Evolutionary conservation across 257 asterid genomes (phyloP).

Genomic region (Solanum piurae): DNA sequence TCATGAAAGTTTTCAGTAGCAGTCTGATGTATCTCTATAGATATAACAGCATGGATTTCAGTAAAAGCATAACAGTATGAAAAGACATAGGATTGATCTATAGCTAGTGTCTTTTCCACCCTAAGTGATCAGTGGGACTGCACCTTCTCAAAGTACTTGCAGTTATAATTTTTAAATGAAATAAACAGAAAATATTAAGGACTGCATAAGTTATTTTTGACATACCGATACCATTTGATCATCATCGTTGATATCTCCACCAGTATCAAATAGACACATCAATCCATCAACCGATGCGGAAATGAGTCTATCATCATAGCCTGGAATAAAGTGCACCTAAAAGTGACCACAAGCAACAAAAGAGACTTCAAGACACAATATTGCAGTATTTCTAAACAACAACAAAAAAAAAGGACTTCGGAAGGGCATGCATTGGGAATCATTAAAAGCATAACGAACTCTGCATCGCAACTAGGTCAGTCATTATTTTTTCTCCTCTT

Average conservation of each 20-base stretch:
- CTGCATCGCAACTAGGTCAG: neutral
- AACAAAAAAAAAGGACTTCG: neutral
- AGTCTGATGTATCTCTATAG: neutral
- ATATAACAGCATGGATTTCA: neutral
- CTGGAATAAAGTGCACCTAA: constrained; percentile 88
- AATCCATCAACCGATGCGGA: constrained; percentile 96
- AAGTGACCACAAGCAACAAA: constrained; percentile 1
- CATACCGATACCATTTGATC: constrained; percentile 81
- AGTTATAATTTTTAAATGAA: neutral
- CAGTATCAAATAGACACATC: constrained; percentile 82
- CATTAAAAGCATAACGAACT: neutral
- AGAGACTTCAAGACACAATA: neutral
- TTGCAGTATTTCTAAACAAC: neutral
- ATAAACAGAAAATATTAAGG: neutral
- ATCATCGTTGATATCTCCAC: constrained; percentile 81
- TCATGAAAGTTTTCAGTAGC: neutral
- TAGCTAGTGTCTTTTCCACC: neutral
- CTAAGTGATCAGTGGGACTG: neutral
- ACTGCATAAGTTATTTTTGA: neutral
- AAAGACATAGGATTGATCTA: neutral
- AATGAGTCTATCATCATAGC: constrained; percentile 57
- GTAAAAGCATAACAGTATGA: neutral
- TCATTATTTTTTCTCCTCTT: neutral
- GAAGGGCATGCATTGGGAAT: neutral
- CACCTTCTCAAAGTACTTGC: neutral